Evolutionary conservation across 495 filamentous ascomycete genomes (phyloP), one percentile per base, ranked within the genome.

Genomic region (Xeromyces bisporus): DNA sequence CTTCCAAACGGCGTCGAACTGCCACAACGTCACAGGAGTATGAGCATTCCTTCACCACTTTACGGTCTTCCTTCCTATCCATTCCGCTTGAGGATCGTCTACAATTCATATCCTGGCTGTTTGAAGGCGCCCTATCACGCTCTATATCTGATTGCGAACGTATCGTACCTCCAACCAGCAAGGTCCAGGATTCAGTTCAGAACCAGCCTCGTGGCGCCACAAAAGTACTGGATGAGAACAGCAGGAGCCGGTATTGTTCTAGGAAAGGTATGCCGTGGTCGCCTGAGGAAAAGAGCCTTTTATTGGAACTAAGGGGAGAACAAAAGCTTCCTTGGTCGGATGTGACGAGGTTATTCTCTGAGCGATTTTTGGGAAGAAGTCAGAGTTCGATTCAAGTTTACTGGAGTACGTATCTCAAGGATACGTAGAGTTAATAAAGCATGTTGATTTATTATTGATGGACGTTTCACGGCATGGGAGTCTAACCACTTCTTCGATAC

Each of bases 101-200:
- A 29, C 31, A 43, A 34, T 47, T 47, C 18, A 34, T 47, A 8
- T 41, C 32, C 14, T 41, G 40, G 43, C 35, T 47, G 15, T 47
- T 43, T 9, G 32, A 47, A 35, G 40, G 35, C 26, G 37, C 43
- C 14, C 29, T 47, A 28, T 16, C 31, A 29, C 26, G 26, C 16
- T 39, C 32, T 29, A 36, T 40, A 27, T 30, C 43, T 30, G 35
- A 32, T 13, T 42, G 33, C 40, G 39, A 20, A 37, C 14, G 18
- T 27, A 32, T n/a, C n/a, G n/a, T 23, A 28, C 18, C 7, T 15
- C 16, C 26, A 18, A 30, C 17, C 29, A 36, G 30, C 32, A 9
- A 35, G 36, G 30, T 24, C 15, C 32, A 23, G 15, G 18, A 29
- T 27, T 29, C 26, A 28, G 2, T 26, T 33, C 7, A 8, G 20